These are phyloP conservation scores for Sarocladium brachiariae DNA, from an alignment of 2,329 filamentous ascomycete species.

Conservation along the genomic window DNA sequence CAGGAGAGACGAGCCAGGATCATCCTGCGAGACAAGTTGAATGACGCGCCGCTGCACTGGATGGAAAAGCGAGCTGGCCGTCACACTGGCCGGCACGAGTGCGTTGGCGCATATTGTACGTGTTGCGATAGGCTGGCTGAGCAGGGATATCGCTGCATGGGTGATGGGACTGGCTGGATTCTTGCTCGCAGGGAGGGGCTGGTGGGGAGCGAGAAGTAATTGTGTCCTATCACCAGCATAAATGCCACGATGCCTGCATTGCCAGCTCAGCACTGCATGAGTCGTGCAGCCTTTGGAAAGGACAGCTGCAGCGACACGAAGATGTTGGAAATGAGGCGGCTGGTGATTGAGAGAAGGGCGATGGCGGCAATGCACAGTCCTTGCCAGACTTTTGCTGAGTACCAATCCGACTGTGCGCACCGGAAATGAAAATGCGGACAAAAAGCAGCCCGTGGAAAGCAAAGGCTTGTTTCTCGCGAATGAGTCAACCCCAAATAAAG, in stretches of 20 bases:
- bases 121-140: conserved; percentile 30
- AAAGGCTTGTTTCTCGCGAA: too few relatives aligned
- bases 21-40: conserved; percentile 14
- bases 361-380: neutral
- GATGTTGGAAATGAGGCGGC: neutral
- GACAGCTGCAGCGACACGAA: neutral
- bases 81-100: conserved; percentile 41
- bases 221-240: conserved; percentile 37
- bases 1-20: conserved; percentile 16
- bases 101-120: conserved; percentile 36
- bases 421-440: neutral
- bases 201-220: conserved; percentile 28
- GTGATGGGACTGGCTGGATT: conserved; percentile 30
- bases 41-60: conserved; percentile 13
- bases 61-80: conserved; percentile 21
- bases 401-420: neutral
- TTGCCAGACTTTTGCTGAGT: too few relatives aligned
- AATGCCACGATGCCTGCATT: conserved; percentile 35
- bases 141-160: conserved; percentile 25
- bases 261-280: conserved; percentile 38
- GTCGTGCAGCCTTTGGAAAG: neutral
- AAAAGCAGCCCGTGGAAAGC: too few relatives aligned
- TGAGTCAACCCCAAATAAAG: too few relatives aligned
- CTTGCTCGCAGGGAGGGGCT: conserved; percentile 30
- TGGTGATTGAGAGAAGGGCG: neutral